Percentiles rank a stretch among this genome's conserved stretches.
Conservation (phyloP, 352 stramenopile species). For the Globisporangium nodosum region DNA sequence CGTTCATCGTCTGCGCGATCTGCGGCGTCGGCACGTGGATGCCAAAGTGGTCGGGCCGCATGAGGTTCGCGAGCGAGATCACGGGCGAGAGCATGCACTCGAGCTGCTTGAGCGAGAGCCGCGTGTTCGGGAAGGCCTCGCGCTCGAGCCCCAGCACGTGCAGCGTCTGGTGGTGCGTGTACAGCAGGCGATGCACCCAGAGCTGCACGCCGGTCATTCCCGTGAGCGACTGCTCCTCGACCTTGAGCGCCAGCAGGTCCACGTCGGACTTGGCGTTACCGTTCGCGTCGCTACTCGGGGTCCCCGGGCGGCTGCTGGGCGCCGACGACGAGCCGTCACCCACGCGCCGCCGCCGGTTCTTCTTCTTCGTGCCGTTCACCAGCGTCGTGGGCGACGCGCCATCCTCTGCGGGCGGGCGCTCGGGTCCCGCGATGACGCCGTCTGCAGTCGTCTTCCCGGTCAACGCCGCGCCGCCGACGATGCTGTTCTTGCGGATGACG, state of each 20-base stretch:
- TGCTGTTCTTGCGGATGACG: background rate
- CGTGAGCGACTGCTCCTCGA: constrained; percentile 39
- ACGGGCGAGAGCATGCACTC: constrained; percentile 60
- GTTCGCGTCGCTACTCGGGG: constrained; percentile 1
- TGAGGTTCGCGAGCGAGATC: constrained; percentile 44
- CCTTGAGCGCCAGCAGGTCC: constrained; percentile 23
- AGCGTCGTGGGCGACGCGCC: constrained; percentile 5
- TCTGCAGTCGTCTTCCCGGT: background rate
- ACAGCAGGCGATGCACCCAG: constrained; percentile 61
- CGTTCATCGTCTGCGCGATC: constrained; percentile 63
- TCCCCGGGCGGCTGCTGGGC: constrained; percentile 8
- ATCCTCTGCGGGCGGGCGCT: background rate
- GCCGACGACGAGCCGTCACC: constrained; percentile 5
- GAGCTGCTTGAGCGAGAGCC: constrained; percentile 67
- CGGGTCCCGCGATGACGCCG: background rate
- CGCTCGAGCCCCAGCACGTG: constrained; percentile 36
- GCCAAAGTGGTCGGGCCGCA: constrained; percentile 61
- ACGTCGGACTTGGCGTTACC: constrained; percentile 14
- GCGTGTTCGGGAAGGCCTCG: constrained; percentile 58
- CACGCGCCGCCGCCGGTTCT: constrained; percentile 5
- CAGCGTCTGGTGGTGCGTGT: constrained; percentile 61
- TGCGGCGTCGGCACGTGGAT: constrained; percentile 61
- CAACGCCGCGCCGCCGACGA: too few relatives aligned
- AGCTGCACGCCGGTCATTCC: constrained; percentile 59
- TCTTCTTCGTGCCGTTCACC: constrained; percentile 1